Conservation (phyloP, 1,284 basidiomycete genomes). For the Rhodotorula sp. region DNA sequence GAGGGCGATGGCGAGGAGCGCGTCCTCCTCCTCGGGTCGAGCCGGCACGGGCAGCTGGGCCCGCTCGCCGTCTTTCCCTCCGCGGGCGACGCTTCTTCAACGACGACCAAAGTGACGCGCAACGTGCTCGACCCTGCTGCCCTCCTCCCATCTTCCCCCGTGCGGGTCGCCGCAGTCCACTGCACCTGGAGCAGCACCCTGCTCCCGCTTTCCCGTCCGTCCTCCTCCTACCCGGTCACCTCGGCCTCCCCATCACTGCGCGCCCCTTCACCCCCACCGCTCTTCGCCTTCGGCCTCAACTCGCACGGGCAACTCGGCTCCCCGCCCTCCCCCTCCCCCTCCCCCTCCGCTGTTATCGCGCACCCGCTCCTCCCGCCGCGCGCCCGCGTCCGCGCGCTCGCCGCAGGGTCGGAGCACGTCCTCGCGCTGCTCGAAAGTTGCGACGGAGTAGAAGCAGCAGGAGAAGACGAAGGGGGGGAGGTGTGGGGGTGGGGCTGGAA, state of each 20-base stretch:
- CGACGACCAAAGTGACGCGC: too few species aligned
- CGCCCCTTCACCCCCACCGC: too few species aligned
- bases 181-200: conserved; percentile 87
- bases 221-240: conserved; percentile 47
- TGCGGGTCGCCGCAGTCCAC: conserved; percentile 50
- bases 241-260: too few species aligned
- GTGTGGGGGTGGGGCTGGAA: conserved; percentile 93
- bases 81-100: too few species aligned
- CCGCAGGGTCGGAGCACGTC: conserved; percentile 80
- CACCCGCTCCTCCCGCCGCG: neutral
- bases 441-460: conserved; percentile 8
- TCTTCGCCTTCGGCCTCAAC: conserved; percentile 61
- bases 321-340: neutral
- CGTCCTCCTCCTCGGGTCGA: conserved; percentile 52
- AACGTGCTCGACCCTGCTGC: neutral
- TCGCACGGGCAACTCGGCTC: conserved; percentile 66
- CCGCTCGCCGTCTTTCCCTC: conserved; percentile 32
- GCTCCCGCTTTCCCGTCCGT: conserved; percentile 49
- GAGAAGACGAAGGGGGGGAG: conserved; percentile 14
- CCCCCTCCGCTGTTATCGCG: too few species aligned
- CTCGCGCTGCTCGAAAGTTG: conserved; percentile 55
- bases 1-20: too few species aligned
- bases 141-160: neutral
- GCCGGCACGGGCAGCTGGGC: conserved; percentile 68
- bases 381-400: conserved; percentile 46